Evolutionary conservation across 768 basidiomycete species (phyloP), one percentile per base, ranked within the genome.

Genomic region (Coprinopsis sp.): DNA sequence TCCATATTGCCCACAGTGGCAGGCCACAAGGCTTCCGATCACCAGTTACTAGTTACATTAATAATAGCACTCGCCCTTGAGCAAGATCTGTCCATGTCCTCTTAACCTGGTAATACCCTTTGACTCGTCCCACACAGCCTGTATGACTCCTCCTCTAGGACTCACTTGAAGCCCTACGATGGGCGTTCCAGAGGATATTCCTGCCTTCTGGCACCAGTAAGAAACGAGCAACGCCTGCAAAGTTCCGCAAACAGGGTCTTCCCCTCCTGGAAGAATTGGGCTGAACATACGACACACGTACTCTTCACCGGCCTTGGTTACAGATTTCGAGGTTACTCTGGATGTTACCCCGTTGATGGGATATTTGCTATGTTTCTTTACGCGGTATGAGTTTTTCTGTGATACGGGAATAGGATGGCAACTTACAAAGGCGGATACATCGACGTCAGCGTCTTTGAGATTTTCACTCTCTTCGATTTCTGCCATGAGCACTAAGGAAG

Each of bases 241-340:
- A 29, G 73, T 73, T 12, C 78, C 79, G 48, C 76, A 79, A 6
- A 78, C 77, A 14, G 63, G 67, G 48, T 80, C 78, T 59, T 79
- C 77, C 3, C 62, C 62, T 41, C 58, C 54, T 46, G 53, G 53
- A 21, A 71, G 51, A 6, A 37, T 40, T 6, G 74, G 76, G 4
- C 71, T 62, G 52, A 81, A 78, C 67, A 79, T 72, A 4, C 79
- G 68, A 6, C 78, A 77, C 18, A 70, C 59, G 58, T 77, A 81
- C 13, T 53, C 54, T 41, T 64, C 65, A 10, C 64, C 52, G 4
- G 27, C 24, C 6, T 29, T 12, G 28, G 36, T 19, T 23, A 47
- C 29, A 28, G 55, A 55, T 23, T 53, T 63, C 0, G 65, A 58
- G 3, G 66, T 57, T 22, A 52, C 48, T 23, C 64, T 63, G 0